Evolutionary conservation across 139 green algal genomes (phyloP).

Genomic region (Chlamydomonas eustigma): DNA sequence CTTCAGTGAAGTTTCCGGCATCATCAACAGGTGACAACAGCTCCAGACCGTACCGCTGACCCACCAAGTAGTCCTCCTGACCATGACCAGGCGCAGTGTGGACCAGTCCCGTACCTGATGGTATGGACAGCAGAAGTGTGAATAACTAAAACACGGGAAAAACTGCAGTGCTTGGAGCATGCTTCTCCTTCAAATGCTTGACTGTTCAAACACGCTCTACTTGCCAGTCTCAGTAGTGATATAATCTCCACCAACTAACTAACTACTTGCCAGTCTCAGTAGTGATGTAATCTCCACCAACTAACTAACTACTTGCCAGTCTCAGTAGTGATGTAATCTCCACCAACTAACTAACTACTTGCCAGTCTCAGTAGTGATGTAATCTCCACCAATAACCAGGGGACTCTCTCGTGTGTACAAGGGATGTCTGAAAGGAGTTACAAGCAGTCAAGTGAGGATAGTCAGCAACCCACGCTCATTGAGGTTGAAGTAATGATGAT

Average conservation of each 20-base stretch:
- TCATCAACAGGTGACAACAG: constrained; percentile 95
- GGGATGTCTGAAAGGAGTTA: constrained; percentile 83
- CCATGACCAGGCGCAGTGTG: constrained; percentile 90
- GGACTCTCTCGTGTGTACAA: constrained; percentile 72
- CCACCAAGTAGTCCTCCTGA: constrained; percentile 93
- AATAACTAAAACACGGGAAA: too few relatives aligned
- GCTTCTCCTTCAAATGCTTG: too few relatives aligned
- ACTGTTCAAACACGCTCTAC: too few relatives aligned
- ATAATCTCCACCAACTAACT: too few relatives aligned
- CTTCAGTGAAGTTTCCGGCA: constrained; percentile 87
- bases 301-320: background rate
- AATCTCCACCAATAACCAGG: constrained; percentile 95
- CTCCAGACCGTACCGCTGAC: constrained; percentile 77
- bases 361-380: constrained; percentile 96
- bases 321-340: background rate
- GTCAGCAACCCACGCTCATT: too few relatives aligned
- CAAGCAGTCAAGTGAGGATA: too few relatives aligned
- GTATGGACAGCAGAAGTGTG: too few relatives aligned
- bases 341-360: background rate
- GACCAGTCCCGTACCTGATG: constrained; percentile 91
- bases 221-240: too few relatives aligned
- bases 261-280: background rate
- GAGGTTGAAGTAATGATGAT: too few relatives aligned
- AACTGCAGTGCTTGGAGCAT: too few relatives aligned
- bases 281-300: background rate